These are phyloP conservation scores for Ganoderma meredithae DNA, from an alignment of 1,284 basidiomycete genomes.

Conservation along the genomic window DNA sequence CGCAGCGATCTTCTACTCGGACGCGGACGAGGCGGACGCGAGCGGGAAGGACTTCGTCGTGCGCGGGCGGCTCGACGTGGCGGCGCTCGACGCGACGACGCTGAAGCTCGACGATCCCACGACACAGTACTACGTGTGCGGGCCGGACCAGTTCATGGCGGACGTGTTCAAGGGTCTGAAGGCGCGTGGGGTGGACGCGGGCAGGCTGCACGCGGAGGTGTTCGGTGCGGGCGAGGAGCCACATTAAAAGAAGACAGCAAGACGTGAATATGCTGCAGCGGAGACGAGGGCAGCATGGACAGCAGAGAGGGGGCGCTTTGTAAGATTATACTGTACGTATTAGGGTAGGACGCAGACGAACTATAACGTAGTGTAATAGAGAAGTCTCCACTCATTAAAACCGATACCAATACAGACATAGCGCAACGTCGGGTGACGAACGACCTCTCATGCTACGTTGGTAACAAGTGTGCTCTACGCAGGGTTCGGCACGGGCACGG, in stretches of 20 bases:
- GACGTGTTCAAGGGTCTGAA: constrained; percentile 31
- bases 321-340: neutral
- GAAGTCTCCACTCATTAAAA: neutral
- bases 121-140: constrained; percentile 39
- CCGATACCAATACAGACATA: neutral
- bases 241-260: neutral
- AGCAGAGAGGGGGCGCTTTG: too few relatives aligned
- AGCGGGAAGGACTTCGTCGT: constrained; percentile 32
- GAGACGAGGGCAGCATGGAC: too few relatives aligned
- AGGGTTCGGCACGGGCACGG: neutral
- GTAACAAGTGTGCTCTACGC: neutral
- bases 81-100: constrained; percentile 19
- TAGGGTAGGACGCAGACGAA: neutral
- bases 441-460: neutral
- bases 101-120: constrained; percentile 30
- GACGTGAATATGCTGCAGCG: too few relatives aligned
- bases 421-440: neutral
- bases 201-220: constrained; percentile 34
- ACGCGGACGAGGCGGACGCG: constrained; percentile 25
- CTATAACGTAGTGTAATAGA: neutral
- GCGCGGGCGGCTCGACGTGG: constrained; percentile 32
- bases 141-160: constrained; percentile 38
- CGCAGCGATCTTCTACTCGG: constrained; percentile 33
- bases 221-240: constrained; percentile 36
- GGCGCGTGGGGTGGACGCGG: constrained; percentile 29